Conservation (phyloP, 169 alveolate species). For the Plasmodium knowlesi region DNA sequence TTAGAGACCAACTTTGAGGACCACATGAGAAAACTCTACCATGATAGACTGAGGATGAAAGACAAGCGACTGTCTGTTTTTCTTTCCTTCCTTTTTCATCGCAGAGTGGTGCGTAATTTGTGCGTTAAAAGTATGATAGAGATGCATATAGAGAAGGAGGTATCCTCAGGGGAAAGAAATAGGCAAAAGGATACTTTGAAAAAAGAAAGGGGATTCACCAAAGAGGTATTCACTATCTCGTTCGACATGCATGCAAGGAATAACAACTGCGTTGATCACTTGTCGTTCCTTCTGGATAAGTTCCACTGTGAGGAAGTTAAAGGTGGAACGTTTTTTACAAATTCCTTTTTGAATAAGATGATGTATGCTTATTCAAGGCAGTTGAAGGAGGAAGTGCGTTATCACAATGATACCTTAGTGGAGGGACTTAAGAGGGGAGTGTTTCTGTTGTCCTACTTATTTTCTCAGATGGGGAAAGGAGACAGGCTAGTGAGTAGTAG, state of each 20-base stretch:
- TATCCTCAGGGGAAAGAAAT: not conserved
- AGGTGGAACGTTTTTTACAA: not conserved
- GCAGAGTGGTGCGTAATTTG: not conserved
- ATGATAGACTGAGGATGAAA: not conserved
- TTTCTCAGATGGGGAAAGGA: not conserved
- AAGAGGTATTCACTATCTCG: slow-evolving; percentile 14
- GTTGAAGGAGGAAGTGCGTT: not conserved
- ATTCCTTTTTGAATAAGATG: not conserved
- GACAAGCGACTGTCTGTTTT: not conserved
- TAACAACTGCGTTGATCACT: not conserved
- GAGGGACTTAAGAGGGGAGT: slow-evolving; percentile 2
- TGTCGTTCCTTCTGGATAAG: slow-evolving; percentile 25
- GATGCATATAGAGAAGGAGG: not conserved
- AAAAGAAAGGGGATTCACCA: not conserved
- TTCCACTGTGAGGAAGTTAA: slow-evolving; percentile 19
- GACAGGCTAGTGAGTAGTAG: not conserved
- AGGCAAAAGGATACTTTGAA: too few relatives aligned
- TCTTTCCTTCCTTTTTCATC: not conserved
- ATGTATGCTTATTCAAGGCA: slow-evolving; percentile 16
- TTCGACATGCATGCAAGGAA: slow-evolving; percentile 22
- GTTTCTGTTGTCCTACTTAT: slow-evolving; percentile 4
- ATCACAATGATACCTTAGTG: not conserved
- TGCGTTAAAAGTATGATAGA: not conserved
- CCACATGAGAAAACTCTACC: not conserved
- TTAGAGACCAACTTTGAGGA: slow-evolving; percentile 9